These are phyloP conservation scores for Calonectria fujianensis DNA, from an alignment of 2,329 filamentous ascomycete genomes.

Conservation along the genomic window DNA sequence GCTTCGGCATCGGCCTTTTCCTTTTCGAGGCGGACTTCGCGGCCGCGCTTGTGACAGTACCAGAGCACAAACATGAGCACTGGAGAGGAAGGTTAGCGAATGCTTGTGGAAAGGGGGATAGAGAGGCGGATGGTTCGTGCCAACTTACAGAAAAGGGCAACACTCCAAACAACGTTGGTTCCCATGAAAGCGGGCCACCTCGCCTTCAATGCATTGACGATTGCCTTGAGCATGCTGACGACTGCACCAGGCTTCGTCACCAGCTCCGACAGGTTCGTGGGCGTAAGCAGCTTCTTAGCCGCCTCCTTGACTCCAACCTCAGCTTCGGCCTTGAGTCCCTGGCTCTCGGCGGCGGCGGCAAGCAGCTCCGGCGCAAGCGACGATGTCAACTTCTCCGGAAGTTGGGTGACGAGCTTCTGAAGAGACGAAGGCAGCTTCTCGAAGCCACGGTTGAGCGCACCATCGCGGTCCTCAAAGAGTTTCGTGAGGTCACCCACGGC, in stretches of 20 bases:
- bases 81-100: conserved; percentile 56
- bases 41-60: conserved; percentile 98
- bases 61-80: conserved; percentile 95
- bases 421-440: conserved; percentile 85
- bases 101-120: background rate
- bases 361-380: conserved; percentile 87
- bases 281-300: conserved; percentile 80
- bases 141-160: conserved; percentile 87
- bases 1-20: conserved; percentile 64
- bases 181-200: conserved; percentile 94
- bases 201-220: conserved; percentile 89
- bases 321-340: conserved; percentile 75
- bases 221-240: conserved; percentile 89
- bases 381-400: conserved; percentile 87
- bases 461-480: conserved; percentile 77
- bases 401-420: conserved; percentile 88
- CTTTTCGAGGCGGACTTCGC: conserved; percentile 85
- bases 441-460: conserved; percentile 75
- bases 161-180: conserved; percentile 92
- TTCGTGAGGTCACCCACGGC: conserved; percentile 90
- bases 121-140: background rate
- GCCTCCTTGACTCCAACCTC: conserved; percentile 76
- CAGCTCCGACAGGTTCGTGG: conserved; percentile 85
- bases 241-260: conserved; percentile 92
- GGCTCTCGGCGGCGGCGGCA: conserved; percentile 85